Percentiles rank a stretch among this genome's conserved stretches.
Evolutionary conservation across 306 rosid species (phyloP).

Genomic region (Medicago truncatula): MtrunA17r5.0-ANR NC_053044.1:42460001-42460500

Average conservation of each 20-base stretch:
- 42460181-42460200: not conserved
- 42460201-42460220: conserved; percentile 39
- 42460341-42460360: conserved; percentile 48
- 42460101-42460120: conserved; percentile 32
- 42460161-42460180: conserved; percentile 32
- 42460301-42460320: conserved; percentile 26
- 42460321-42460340: conserved; percentile 37
- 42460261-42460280: conserved; percentile 47
- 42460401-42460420: conserved; percentile 42
- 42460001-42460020: conserved; percentile 21
- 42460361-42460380: conserved; percentile 37
- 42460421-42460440: conserved; percentile 43
- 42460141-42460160: conserved; percentile 37
- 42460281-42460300: conserved; percentile 42
- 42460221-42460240: conserved; percentile 38
- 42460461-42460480: conserved; percentile 33
- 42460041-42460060: conserved; percentile 7
- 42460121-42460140: conserved; percentile 29
- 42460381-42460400: conserved; percentile 49
- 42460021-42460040: conserved; percentile 34
- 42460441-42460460: conserved; percentile 39
- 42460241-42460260: conserved; percentile 36
- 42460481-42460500: conserved; percentile 32
- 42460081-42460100: conserved; percentile 25
- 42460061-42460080: conserved; percentile 36